phyloP scores from a whole-genome alignment of 108 stramenopile species.

The Skeletonema potamos region DNA sequence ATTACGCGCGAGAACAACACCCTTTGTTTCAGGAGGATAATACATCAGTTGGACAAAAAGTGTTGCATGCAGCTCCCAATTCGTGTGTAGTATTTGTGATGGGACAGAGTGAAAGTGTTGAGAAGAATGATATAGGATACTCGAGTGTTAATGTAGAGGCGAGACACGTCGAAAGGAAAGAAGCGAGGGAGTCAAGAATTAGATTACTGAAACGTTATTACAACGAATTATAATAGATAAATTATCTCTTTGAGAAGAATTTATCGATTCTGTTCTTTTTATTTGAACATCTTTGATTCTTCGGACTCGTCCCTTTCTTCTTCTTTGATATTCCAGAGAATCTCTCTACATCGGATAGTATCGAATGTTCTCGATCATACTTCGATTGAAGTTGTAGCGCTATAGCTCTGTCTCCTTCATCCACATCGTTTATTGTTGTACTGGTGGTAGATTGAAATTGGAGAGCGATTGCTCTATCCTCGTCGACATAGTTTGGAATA shows the following conservation, averaged over 20 bases:
- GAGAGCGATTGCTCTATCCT: not conserved
- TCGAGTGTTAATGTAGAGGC: not conserved
- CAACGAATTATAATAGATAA: not conserved
- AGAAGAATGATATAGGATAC: not conserved
- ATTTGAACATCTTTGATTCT: constrained; percentile 1
- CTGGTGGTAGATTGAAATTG: not conserved
- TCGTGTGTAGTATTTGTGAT: not conserved
- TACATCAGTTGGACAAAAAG: not conserved
- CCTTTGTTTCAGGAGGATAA: not conserved
- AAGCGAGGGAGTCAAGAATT: not conserved
- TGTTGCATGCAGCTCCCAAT: not conserved
- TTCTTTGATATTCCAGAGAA: constrained; percentile 20
- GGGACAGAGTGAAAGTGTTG: not conserved
- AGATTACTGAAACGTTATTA: not conserved
- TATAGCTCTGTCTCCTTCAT: constrained; percentile 56
- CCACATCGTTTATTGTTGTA: not conserved
- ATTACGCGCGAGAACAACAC: constrained; percentile 8
- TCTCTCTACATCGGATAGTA: constrained; percentile 47
- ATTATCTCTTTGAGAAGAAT: constrained; percentile 23
- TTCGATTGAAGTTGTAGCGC: constrained; percentile 68
- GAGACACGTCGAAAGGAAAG: not conserved
- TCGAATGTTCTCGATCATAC: constrained; percentile 61
- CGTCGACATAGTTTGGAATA: constrained; percentile 5
- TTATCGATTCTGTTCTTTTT: constrained; percentile 35
- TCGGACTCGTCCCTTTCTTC: constrained; percentile 3